Evolutionary conservation across 768 basidiomycete species (phyloP).

Genomic region (Russula dissimulans): DNA sequence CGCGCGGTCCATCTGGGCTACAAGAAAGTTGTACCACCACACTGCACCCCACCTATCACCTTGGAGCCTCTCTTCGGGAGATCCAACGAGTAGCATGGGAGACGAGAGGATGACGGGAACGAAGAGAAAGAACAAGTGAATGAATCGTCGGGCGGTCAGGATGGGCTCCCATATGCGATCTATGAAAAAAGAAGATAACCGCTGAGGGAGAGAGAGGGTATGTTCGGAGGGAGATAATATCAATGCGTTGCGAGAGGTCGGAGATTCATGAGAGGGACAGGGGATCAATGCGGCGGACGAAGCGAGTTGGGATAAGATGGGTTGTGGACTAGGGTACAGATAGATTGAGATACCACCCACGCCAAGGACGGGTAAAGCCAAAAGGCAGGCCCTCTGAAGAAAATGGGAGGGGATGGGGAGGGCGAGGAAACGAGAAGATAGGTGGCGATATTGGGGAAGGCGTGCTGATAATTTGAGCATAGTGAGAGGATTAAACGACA

Average conservation of each 20-base stretch:
- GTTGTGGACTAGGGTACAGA: conserved; percentile 35
- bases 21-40: conserved; percentile 95
- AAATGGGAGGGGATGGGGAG: conserved; percentile 25
- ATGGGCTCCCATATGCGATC: conserved; percentile 75
- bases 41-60: conserved; percentile 88
- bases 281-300: conserved; percentile 43
- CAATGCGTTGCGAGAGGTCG: conserved; percentile 15
- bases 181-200: conserved; percentile 41
- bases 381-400: conserved; percentile 26
- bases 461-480: neutral
- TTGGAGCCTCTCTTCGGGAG: conserved; percentile 41
- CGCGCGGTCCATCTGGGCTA: conserved; percentile 83
- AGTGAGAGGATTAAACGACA: neutral
- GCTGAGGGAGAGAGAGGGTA: conserved; percentile 36
- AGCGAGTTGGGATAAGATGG: conserved; percentile 40
- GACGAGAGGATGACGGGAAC: conserved; percentile 74
- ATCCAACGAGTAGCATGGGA: conserved; percentile 75
- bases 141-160: conserved; percentile 71
- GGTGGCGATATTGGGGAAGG: conserved; percentile 21
- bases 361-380: conserved; percentile 54
- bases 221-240: conserved; percentile 67
- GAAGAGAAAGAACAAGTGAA: conserved; percentile 76
- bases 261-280: conserved; percentile 24
- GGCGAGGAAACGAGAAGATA: conserved; percentile 28
- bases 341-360: conserved; percentile 47